phyloP scores from a whole-genome alignment of 768 basidiomycete species.

The Boletus reticuloceps region DNA sequence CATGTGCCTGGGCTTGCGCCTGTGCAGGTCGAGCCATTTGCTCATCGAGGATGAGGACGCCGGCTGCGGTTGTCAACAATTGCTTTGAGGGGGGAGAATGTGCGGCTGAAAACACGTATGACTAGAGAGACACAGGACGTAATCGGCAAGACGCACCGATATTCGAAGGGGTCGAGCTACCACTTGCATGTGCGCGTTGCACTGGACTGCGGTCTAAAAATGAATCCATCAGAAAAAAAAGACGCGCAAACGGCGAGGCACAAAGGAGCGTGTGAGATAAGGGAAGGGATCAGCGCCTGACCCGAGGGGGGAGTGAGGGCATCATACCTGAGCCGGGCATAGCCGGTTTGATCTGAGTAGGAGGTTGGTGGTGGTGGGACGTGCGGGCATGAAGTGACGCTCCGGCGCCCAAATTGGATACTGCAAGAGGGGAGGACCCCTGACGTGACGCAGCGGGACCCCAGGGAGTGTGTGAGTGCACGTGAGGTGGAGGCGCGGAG shows the following conservation, averaged over 20 bases:
- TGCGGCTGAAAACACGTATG: conserved; percentile 20
- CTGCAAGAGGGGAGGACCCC: conserved; percentile 30
- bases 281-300: conserved; percentile 1
- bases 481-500: conserved; percentile 29
- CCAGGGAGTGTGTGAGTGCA: conserved; percentile 31
- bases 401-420: conserved; percentile 25
- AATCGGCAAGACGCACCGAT: conserved; percentile 19
- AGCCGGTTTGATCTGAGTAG: conserved; percentile 31
- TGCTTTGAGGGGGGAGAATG: conserved; percentile 28
- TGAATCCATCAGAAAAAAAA: conserved; percentile 9
- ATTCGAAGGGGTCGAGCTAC: conserved; percentile 24
- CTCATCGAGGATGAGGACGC: conserved; percentile 30
- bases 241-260: neutral
- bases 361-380: conserved; percentile 27
- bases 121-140: neutral
- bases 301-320: neutral
- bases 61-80: conserved; percentile 24
- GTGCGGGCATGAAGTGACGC: conserved; percentile 26
- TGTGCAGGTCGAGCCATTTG: conserved; percentile 26
- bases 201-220: conserved; percentile 29
- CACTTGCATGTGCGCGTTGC: conserved; percentile 26
- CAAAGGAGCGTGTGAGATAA: neutral
- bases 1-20: conserved; percentile 15
- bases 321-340: conserved; percentile 31
- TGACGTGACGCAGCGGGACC: conserved; percentile 28